These are phyloP conservation scores for Angomonas ambiguus DNA, from an alignment of 208 protist species.

Conservation along the genomic window DNA sequence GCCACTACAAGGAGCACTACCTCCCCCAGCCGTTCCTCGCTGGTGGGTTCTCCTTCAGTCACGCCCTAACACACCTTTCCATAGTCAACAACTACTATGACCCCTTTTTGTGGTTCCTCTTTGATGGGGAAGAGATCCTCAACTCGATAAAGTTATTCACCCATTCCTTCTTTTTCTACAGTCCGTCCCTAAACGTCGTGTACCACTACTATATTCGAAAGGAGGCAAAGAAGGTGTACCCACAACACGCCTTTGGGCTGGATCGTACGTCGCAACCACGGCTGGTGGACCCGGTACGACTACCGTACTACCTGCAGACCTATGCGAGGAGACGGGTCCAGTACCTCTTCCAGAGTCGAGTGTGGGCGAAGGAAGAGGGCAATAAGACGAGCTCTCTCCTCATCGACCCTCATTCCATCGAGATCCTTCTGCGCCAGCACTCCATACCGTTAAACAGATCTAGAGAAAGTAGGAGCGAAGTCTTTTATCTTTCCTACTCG, in stretches of 20 bases:
- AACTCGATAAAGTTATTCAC: conserved; percentile 86
- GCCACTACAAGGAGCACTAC: conserved; percentile 12
- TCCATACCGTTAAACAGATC: not conserved
- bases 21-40: conserved; percentile 81
- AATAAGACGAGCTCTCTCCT: not conserved
- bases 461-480: not conserved
- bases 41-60: conserved; percentile 65
- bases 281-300: not conserved
- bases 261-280: not conserved
- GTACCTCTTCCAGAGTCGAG: conserved; percentile 37
- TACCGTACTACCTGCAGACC: conserved; percentile 14
- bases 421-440: not conserved
- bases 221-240: conserved; percentile 59
- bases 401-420: not conserved
- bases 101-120: conserved; percentile 88
- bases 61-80: conserved; percentile 31
- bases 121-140: conserved; percentile 92
- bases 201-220: conserved; percentile 79
- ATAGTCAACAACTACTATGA: conserved; percentile 81
- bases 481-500: not conserved
- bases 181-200: conserved; percentile 51
- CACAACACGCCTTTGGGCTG: conserved; percentile 23
- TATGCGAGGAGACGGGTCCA: conserved; percentile 41
- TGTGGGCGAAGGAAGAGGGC: not conserved
- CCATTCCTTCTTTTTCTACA: conserved; percentile 89